A percentile compares a stretch with the other conserved stretches of the same genome.
These are phyloP conservation scores for Trametes punicea DNA, from an alignment of 768 basidiomycete species.

Conservation along the genomic window DNA sequence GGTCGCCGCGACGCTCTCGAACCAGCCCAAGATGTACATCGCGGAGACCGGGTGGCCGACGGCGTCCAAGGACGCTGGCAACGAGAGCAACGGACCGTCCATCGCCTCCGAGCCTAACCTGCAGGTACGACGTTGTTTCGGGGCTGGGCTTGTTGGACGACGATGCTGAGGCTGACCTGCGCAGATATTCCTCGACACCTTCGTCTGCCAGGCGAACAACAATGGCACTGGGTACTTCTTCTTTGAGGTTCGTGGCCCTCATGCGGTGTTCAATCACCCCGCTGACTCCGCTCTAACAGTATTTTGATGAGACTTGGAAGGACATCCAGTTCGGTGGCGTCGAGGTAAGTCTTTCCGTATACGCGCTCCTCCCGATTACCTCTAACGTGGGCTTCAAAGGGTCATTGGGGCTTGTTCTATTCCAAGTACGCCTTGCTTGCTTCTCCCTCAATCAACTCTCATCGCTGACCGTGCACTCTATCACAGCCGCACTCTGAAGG, in stretches of 20 bases:
- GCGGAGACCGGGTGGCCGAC: slow-evolving; percentile 93
- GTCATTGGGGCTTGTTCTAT: slow-evolving; percentile 68
- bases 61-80: slow-evolving; percentile 51
- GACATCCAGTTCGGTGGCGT: slow-evolving; percentile 74
- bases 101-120: slow-evolving; percentile 57
- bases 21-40: slow-evolving; percentile 81
- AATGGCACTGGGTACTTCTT: slow-evolving; percentile 87
- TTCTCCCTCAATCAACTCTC: neutral
- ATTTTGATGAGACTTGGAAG: slow-evolving; percentile 64
- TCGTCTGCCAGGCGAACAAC: slow-evolving; percentile 80
- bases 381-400: slow-evolving; percentile 28
- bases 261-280: neutral
- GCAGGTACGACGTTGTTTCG: slow-evolving; percentile 26
- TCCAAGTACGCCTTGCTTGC: slow-evolving; percentile 39
- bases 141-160: neutral
- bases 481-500: slow-evolving; percentile 65
- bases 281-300: slow-evolving; percentile 38
- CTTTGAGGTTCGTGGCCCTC: slow-evolving; percentile 71
- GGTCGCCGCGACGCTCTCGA: slow-evolving; percentile 53
- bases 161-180: neutral
- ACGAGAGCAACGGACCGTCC: slow-evolving; percentile 66
- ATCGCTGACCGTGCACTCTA: slow-evolving; percentile 20
- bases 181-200: slow-evolving; percentile 79
- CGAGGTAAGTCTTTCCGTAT: slow-evolving; percentile 39
- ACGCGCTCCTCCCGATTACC: neutral